Base-by-base conservation (phyloP, 805 yeast species). In the Metschnikowia henanensis region DNA sequence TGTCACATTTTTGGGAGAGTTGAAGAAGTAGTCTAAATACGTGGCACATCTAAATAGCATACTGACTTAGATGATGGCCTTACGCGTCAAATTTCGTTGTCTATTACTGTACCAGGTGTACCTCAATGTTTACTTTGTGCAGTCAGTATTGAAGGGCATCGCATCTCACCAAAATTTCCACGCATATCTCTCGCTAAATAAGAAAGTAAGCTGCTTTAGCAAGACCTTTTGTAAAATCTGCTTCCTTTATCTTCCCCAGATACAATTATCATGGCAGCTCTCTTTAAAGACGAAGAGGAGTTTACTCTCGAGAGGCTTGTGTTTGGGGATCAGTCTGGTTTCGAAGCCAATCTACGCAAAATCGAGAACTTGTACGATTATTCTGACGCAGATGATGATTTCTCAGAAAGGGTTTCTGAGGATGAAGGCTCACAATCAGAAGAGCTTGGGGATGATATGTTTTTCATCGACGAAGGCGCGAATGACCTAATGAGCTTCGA, bases 291-390 rank as follows among this genome's bases (percentile, higher is more conserved):
- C 61, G 84, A 79, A 39, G 97, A 89, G 61, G 99, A 94, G 64
- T 55, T 83, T 33, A 77, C 69, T 43, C 75, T 94, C 39, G 96
- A 91, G 50, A 86, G 79, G 61, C 73, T 88, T 12, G 96, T 94
- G 4, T 91, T 94, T 66, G 98, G 99, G 13, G 98, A 94, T 60
- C 55, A 75, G 3, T 85, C 80, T 43, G 85, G 92, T 23, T 84
- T 86, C 66, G 87, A 82, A 56, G 59, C 64, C 25, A 84, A 82
- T 47, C 70, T 88, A 58, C 80, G 75, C 43, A 75, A 76, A 45
- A 67, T 81, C 39, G 88, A 83, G 52, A 75, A 82, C 49, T 67
- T 82, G 30, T 78, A 70, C 53, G 75, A 73, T 29, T 68, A 68
- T 49, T 68, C 72, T 7, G 67, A 70, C 34, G 46, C 28, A 23